Conservation (phyloP, 1,284 basidiomycete species). For the Marasmius tenuissimus region DNA sequence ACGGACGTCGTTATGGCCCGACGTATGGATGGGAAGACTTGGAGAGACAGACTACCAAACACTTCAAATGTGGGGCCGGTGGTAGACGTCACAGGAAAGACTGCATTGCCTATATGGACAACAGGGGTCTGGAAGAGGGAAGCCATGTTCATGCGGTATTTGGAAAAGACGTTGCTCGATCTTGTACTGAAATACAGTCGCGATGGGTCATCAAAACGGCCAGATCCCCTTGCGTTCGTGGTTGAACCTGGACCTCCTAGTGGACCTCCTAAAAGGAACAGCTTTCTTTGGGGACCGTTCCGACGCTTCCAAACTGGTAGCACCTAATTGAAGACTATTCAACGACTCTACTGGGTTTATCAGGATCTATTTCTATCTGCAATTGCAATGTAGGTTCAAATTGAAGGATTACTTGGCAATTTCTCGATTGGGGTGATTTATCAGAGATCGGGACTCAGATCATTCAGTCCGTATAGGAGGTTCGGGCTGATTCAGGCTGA, state of each 20-base stretch:
- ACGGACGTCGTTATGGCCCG: constrained; percentile 90
- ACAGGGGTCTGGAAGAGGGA: constrained; percentile 68
- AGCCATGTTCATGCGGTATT: constrained; percentile 54
- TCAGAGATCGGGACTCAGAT: no score
- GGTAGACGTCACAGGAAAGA: constrained; percentile 8
- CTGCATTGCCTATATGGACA: constrained; percentile 68
- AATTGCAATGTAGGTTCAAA: no score
- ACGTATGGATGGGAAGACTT: constrained; percentile 51
- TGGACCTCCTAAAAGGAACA: background rate
- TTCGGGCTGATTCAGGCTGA: no score
- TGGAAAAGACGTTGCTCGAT: constrained; percentile 52
- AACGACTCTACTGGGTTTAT: background rate
- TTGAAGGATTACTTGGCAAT: no score
- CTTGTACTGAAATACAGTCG: constrained; percentile 35
- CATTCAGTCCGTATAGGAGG: no score
- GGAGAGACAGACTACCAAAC: constrained; percentile 21
- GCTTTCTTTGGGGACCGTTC: background rate
- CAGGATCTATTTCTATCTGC: background rate
- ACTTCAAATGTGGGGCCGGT: constrained; percentile 9
- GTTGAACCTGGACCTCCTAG: background rate
- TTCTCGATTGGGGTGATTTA: no score
- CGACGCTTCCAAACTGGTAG: background rate
- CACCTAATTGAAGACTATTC: background rate
- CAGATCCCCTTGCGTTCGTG: constrained; percentile 7
- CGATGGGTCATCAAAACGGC: constrained; percentile 26